Base-by-base conservation (phyloP, 768 basidiomycete species). In the Mycena metata region DNA sequence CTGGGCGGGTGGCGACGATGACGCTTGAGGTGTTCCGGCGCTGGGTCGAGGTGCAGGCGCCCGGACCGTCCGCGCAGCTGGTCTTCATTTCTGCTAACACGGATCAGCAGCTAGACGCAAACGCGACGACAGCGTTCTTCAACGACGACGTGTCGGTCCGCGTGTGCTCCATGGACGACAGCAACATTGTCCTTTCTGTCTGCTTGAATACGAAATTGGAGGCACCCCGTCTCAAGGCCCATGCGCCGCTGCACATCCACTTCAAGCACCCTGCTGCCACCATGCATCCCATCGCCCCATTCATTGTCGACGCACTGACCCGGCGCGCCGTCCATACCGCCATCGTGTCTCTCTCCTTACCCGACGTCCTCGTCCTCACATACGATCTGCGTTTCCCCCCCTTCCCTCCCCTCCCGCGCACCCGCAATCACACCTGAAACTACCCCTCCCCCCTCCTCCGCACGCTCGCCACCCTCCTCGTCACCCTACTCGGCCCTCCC, bases 301-400 rank as follows among this genome's bases (percentile, higher is more conserved):
- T 50, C 58, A 70, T 69, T 47, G 63, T 75, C 59, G 70, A 70
- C 43, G 71, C 69, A 16, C 69, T 71, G 6, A 63, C 73, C 9
- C 66, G 68, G 15, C n/a, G n/a, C n/a, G n/a, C n/a, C n/a, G n/a
- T n/a, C n/a, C n/a, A n/a, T n/a, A n/a, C n/a, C n/a, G n/a, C n/a
- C n/a, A n/a, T n/a, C n/a, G n/a, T n/a, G n/a, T n/a, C n/a, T n/a
- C n/a, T n/a, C n/a, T n/a, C n/a, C n/a, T n/a, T n/a, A n/a, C 16
- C 70, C 82, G 79, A 84, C 23, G 82, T 89, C n/a, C 80, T 89
- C 47, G 75, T 87, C 33, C 69, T 91, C 47, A 82, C 86, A 61
- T 89, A 88, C 80, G 84, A 85, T 69, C 77, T 89, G 23, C 85
- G 84, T 3, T 75, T 83, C 74, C 80, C 84, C 0, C 78, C 88